These are phyloP conservation scores for Plectosphaerella sp. DNA, from an alignment of 2,329 filamentous ascomycete genomes.

Conservation along the genomic window DNA sequence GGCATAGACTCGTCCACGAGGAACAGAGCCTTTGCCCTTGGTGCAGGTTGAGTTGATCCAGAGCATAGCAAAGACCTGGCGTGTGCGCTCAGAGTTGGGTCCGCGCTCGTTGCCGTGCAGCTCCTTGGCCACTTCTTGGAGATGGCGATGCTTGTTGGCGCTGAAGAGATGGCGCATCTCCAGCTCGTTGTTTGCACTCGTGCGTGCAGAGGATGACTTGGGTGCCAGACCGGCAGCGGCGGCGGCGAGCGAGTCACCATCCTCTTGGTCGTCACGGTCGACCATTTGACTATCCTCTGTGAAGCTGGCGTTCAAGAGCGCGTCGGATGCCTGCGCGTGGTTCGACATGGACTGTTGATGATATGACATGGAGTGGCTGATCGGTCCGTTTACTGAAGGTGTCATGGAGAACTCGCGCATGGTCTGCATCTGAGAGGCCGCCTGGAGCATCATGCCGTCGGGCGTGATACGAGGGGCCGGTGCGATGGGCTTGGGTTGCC, in stretches of 20 bases:
- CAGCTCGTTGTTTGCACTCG: slow-evolving; percentile 74
- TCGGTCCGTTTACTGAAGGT: slow-evolving; percentile 33
- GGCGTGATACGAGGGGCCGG: slow-evolving; percentile 43
- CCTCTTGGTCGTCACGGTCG: slow-evolving; percentile 55
- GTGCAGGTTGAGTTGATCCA: slow-evolving; percentile 74
- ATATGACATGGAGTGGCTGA: slow-evolving; percentile 13
- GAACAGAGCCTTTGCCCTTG: slow-evolving; percentile 78
- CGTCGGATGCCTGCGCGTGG: slow-evolving; percentile 51
- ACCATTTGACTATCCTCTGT: slow-evolving; percentile 58
- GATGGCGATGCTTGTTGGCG: slow-evolving; percentile 61
- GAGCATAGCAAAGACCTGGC: slow-evolving; percentile 84
- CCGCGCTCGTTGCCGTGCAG: slow-evolving; percentile 76
- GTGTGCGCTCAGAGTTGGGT: slow-evolving; percentile 75
- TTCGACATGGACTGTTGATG: slow-evolving; percentile 36
- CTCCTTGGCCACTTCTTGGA: slow-evolving; percentile 71
- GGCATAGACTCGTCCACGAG: slow-evolving; percentile 88
- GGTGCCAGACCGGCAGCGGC: slow-evolving; percentile 31
- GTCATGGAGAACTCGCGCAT: slow-evolving; percentile 45
- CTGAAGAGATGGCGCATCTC: slow-evolving; percentile 73
- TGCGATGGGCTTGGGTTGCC: slow-evolving; percentile 37
- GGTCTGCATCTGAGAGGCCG: slow-evolving; percentile 47
- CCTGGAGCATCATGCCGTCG: slow-evolving; percentile 57
- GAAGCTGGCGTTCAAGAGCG: slow-evolving; percentile 50
- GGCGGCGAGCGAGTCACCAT: slow-evolving; percentile 47
- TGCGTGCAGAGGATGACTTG: slow-evolving; percentile 55